A percentile compares a stretch with the other conserved stretches of the same genome.
Evolutionary conservation across 345 rosid species (phyloP).

Genomic region (Trapa incisa): DNA sequence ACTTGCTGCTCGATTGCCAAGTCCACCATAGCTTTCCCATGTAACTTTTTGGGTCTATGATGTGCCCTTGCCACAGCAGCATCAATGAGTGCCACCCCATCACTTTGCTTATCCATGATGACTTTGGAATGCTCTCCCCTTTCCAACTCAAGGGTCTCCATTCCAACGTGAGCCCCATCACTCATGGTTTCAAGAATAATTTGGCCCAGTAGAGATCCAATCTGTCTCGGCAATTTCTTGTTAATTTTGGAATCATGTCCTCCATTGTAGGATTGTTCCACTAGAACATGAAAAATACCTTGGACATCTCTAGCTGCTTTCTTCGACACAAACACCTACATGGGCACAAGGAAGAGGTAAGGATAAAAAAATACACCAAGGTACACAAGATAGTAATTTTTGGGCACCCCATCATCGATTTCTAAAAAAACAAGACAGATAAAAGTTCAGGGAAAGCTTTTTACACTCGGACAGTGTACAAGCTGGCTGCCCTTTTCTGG

Average conservation of each 20-base stretch:
- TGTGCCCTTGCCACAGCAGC: not conserved
- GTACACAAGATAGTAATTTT: not conserved
- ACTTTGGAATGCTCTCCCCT: no score
- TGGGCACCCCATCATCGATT: not conserved
- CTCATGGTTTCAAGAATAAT: constrained; percentile 61
- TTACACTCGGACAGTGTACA: not conserved
- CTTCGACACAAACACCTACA: constrained; percentile 58
- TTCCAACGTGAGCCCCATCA: not conserved
- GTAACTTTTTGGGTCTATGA: not conserved
- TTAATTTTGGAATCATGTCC: constrained; percentile 17
- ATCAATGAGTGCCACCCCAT: constrained; percentile 6
- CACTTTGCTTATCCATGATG: no score
- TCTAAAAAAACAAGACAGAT: not conserved
- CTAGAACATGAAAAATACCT: constrained; percentile 33
- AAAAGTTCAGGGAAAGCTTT: not conserved
- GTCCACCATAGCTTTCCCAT: not conserved
- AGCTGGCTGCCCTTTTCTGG: not conserved
- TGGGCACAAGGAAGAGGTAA: not conserved
- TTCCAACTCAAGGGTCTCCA: no score
- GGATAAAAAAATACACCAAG: no score
- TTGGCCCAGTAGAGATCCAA: constrained; percentile 62
- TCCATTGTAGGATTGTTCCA: constrained; percentile 13
- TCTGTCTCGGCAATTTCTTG: constrained; percentile 35
- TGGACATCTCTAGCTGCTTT: constrained; percentile 22
- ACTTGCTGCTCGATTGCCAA: no score